Evolutionary conservation across 139 green algal genomes (phyloP).

Genomic region (Pedinophyceae sp.): DNA sequence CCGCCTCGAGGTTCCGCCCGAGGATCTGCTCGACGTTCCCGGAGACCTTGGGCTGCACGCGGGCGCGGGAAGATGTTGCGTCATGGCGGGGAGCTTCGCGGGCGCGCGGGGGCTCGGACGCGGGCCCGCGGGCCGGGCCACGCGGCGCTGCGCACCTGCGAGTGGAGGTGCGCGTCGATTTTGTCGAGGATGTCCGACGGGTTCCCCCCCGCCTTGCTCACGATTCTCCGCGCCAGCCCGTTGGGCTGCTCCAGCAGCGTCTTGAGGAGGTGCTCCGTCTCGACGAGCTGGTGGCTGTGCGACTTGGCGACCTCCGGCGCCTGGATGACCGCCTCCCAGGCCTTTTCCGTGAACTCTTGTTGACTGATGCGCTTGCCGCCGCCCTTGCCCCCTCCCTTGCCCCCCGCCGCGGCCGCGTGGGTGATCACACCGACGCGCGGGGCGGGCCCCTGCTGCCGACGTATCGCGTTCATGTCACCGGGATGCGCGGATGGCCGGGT

Average conservation of each 20-base stretch:
- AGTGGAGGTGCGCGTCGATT: constrained; percentile 55
- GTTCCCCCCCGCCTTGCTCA: constrained; percentile 73
- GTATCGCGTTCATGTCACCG: too few species aligned
- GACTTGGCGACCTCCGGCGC: constrained; percentile 69
- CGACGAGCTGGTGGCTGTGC: constrained; percentile 78
- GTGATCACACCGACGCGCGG: too few species aligned
- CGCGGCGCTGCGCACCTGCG: constrained; percentile 33
- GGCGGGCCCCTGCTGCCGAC: too few species aligned
- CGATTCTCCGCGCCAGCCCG: constrained; percentile 62
- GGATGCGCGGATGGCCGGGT: too few species aligned
- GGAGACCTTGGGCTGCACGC: constrained; percentile 2
- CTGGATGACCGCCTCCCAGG: constrained; percentile 72
- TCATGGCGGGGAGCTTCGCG: too few species aligned
- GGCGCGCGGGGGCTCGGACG: too few species aligned
- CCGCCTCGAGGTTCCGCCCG: constrained; percentile 72
- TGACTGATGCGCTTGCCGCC: too few species aligned
- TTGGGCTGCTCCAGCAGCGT: constrained; percentile 91
- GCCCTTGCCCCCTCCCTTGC: too few species aligned
- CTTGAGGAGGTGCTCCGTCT: constrained; percentile 95
- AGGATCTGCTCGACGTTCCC: constrained; percentile 48
- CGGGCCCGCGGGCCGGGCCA: too few species aligned
- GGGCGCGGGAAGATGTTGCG: too few species aligned
- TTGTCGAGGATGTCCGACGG: too few species aligned
- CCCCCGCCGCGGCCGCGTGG: too few species aligned
- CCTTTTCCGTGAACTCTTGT: constrained; percentile 90